Evolutionary conservation across 2,329 filamentous ascomycete species (phyloP).

Genomic region (Paracorniculantispora psalliotae): DNA sequence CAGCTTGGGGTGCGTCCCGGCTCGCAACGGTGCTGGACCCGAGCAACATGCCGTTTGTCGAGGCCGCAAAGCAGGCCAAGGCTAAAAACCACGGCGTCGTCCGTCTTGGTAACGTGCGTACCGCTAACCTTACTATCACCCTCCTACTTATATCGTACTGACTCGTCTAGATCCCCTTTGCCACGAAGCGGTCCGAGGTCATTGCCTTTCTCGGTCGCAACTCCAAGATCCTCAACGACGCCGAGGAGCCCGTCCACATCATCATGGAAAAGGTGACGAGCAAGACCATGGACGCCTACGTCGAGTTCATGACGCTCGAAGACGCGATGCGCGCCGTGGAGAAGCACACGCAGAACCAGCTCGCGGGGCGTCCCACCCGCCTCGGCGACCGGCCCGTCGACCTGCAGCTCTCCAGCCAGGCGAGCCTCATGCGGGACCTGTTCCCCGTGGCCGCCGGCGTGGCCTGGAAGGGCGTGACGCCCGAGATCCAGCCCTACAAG

Average conservation of each 20-base stretch:
- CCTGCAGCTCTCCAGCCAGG: conserved; percentile 52
- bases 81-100: conserved; percentile 39
- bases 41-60: conserved; percentile 43
- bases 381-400: conserved; percentile 55
- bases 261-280: conserved; percentile 59
- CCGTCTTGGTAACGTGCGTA: conserved; percentile 46
- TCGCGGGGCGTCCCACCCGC: conserved; percentile 39
- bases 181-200: conserved; percentile 48
- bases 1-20: conserved; percentile 29
- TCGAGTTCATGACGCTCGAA: conserved; percentile 49
- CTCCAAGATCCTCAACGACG: conserved; percentile 49
- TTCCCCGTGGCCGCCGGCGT: conserved; percentile 56
- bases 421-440: conserved; percentile 54
- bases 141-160: neutral
- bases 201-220: conserved; percentile 56
- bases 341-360: conserved; percentile 36
- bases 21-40: conserved; percentile 32
- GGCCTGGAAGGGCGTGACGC: conserved; percentile 46
- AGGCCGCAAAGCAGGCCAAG: conserved; percentile 29
- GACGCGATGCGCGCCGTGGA: conserved; percentile 52
- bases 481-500: conserved; percentile 33
- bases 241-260: conserved; percentile 54
- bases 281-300: conserved; percentile 58
- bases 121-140: neutral
- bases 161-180: conserved; percentile 48